These are phyloP conservation scores for Mycena vitilis DNA, from an alignment of 768 basidiomycete genomes.

Conservation along the genomic window DNA sequence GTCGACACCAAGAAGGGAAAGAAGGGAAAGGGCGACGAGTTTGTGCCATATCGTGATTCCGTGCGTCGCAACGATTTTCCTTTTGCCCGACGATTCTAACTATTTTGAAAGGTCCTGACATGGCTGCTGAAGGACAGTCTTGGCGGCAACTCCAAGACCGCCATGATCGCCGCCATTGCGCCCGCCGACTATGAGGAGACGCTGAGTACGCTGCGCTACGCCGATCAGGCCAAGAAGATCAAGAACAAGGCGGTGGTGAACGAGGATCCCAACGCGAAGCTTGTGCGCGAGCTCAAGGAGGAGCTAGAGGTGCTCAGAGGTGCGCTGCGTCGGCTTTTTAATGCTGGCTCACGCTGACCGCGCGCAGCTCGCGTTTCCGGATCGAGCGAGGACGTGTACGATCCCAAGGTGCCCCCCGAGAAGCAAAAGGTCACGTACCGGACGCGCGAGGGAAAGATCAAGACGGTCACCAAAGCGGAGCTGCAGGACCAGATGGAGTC, in stretches of 20 bases:
- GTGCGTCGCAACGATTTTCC: conserved; percentile 58
- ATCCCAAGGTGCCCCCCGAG: conserved; percentile 90
- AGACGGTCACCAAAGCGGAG: conserved; percentile 97
- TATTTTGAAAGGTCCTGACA: conserved; percentile 79
- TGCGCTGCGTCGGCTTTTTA: conserved; percentile 49
- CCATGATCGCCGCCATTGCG: conserved; percentile 99
- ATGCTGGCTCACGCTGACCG: conserved; percentile 28
- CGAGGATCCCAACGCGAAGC: conserved; percentile 99
- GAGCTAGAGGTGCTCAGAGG: conserved; percentile 93
- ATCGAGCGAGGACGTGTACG: conserved; percentile 80
- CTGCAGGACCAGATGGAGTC: conserved; percentile 96
- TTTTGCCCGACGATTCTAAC: conserved; percentile 15
- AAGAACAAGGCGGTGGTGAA: conserved; percentile 99
- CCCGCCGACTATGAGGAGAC: conserved; percentile 99
- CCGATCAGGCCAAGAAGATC: conserved; percentile 99
- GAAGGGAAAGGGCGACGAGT: conserved; percentile 91
- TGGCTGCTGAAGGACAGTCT: conserved; percentile 99
- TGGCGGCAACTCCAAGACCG: conserved; percentile 97
- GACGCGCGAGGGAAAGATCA: conserved; percentile 92
- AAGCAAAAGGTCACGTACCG: conserved; percentile 96
- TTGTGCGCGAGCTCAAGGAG: conserved; percentile 98
- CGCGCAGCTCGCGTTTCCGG: conserved; percentile 79
- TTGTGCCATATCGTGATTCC: conserved; percentile 97
- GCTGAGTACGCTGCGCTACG: conserved; percentile 94
- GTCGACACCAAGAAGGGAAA: conserved; percentile 81